Evolutionary conservation across 768 basidiomycete genomes (phyloP), one percentile per base, ranked within the genome.

Genomic region (Leccinellum rugosiceps): DNA sequence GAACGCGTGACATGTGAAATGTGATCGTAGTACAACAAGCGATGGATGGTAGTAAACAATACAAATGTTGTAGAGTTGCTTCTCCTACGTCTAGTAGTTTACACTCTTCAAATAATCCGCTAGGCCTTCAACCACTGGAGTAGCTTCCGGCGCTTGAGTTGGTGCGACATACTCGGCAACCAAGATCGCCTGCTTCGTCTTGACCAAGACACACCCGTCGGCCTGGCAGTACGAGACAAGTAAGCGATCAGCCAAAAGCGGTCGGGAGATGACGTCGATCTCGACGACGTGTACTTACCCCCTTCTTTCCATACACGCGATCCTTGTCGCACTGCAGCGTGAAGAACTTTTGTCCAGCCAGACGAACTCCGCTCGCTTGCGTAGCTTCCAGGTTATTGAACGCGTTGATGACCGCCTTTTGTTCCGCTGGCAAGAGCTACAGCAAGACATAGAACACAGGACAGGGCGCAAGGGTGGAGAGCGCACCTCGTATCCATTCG

Each of bases 171-270:
- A 98, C 67, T 87, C 86, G 6, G 84, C 83, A 21, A 97, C 85
- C 52, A 98, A 77, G 55, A 96, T 76, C n/a, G 91, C 92, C 66
- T 90, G 88, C 59, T 80, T 87, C 17, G 92, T 95, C 78, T 89
- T 90, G 48, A 90, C 85, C 57, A 94, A 65, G 30, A 82, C 65
- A 35, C 78, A 83, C 1, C 95, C 94, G 69, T 91, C 84, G 21
- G 78, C 80, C 93, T 95, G 66, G 5, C 4, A 25, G 25, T 23
- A 32, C 2, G 14, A 30, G 8, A 17, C 17, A 31, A n/a, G n/a
- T n/a, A n/a, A 26, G 15, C n/a, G 4, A 47, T 60, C n/a, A 62
- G 58, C 32, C 32, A 6, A 38, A 46, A 43, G 32, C 13, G 17
- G 25, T 9, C 28, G 8, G 19, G n/a, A 11, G 19, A 35, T 1